Percentiles rank a stretch among this genome's conserved stretches.
Conservation (phyloP, 257 asterid species). For the Galeopsis tetrahit region DNA sequence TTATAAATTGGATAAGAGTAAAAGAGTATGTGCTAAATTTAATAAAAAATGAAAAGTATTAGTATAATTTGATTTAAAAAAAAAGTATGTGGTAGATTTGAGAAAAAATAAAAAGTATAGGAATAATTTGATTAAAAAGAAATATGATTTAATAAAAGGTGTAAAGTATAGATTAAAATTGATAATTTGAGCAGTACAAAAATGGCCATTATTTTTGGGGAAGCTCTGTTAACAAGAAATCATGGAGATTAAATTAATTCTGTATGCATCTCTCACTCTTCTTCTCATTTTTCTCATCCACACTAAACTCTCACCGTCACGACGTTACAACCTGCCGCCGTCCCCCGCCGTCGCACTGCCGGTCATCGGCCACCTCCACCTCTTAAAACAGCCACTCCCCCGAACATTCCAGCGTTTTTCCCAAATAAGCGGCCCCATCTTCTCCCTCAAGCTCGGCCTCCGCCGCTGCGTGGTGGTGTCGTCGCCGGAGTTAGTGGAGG, state of each 20-base stretch:
- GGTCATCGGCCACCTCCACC: conserved; percentile 50
- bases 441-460: conserved; percentile 43
- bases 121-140: too few species aligned
- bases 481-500: conserved; percentile 38
- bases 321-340: conserved; percentile 30
- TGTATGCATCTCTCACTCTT: conserved; percentile 14
- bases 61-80: too few species aligned
- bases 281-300: not conserved
- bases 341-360: conserved; percentile 43
- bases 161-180: too few species aligned
- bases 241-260: conserved; percentile 25
- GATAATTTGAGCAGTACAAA: too few species aligned
- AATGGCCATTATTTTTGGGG: too few species aligned
- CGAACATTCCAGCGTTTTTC: conserved; percentile 39
- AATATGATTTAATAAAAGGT: too few species aligned
- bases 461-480: conserved; percentile 45
- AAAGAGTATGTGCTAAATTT: too few species aligned
- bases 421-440: conserved; percentile 37
- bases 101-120: too few species aligned
- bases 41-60: too few species aligned
- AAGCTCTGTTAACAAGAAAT: too few species aligned
- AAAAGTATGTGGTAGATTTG: too few species aligned
- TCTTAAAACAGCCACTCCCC: conserved; percentile 42
- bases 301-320: conserved; percentile 18
- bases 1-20: too few species aligned